Conservation (phyloP, 768 basidiomycete genomes). For the Cytidiella melzeri region DNA sequence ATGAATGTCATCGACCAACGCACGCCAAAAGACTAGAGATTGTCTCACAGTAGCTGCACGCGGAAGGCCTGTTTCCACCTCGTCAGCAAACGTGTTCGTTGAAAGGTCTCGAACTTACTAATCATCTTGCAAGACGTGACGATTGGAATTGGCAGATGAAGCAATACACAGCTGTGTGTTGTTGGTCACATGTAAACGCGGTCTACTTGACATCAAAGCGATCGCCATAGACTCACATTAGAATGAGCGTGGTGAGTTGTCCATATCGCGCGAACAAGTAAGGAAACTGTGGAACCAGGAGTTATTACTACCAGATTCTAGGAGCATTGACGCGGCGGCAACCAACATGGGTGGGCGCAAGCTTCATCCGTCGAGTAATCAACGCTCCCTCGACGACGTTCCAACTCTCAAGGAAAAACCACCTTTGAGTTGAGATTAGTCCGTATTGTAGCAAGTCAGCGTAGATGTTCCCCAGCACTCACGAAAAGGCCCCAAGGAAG, state of each 20-base stretch:
- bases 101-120: neutral
- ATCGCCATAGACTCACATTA: neutral
- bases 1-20: too few species aligned
- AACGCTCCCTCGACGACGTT: neutral
- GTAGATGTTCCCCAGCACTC: neutral
- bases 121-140: neutral
- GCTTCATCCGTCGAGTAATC: neutral
- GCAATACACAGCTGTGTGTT: neutral
- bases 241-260: neutral
- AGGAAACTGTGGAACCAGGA: neutral
- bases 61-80: neutral
- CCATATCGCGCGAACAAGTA: neutral
- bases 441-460: neutral
- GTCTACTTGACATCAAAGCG: too few species aligned
- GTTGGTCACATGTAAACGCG: too few species aligned
- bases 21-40: neutral
- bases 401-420: neutral
- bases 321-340: too few species aligned
- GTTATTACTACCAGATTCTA: too few species aligned
- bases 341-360: neutral
- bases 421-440: too few species aligned
- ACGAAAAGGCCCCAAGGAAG: neutral
- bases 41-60: neutral
- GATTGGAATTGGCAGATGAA: neutral
- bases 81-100: too few species aligned